Percentiles rank a stretch among this genome's conserved stretches.
phyloP scores from a whole-genome alignment of 768 basidiomycete species.

The Hericium alpestre region DNA sequence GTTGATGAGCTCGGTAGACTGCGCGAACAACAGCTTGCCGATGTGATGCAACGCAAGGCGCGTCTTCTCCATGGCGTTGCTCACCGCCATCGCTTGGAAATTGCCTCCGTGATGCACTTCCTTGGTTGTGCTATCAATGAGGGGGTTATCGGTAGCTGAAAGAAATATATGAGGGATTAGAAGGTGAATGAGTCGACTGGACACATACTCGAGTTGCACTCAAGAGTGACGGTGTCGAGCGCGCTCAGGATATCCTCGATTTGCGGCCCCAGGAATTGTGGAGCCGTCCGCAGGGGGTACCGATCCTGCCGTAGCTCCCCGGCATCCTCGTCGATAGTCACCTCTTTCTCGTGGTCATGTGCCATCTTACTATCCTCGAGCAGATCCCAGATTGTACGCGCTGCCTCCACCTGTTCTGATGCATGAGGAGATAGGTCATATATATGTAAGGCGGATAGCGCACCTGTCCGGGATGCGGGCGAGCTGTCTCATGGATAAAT shows the following conservation, averaged over 20 bases:
- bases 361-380: constrained; percentile 64
- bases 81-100: constrained; percentile 82
- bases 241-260: constrained; percentile 68
- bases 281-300: constrained; percentile 61
- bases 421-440: neutral
- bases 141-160: constrained; percentile 81
- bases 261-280: constrained; percentile 82
- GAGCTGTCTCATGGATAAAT: constrained; percentile 65
- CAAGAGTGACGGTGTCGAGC: constrained; percentile 51
- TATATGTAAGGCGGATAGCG: constrained; percentile 6
- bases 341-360: constrained; percentile 55
- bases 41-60: constrained; percentile 44
- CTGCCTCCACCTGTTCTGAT: constrained; percentile 49
- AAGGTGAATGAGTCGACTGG: neutral
- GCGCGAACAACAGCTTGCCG: constrained; percentile 41
- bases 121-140: constrained; percentile 59
- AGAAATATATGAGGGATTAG: neutral
- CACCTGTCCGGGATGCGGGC: constrained; percentile 79
- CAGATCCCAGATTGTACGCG: constrained; percentile 56
- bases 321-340: constrained; percentile 59
- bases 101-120: constrained; percentile 76
- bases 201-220: constrained; percentile 72
- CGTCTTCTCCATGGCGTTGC: constrained; percentile 82
- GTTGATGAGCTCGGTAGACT: constrained; percentile 63
- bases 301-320: constrained; percentile 75